These are phyloP conservation scores for Vaccinium darrowii DNA, from an alignment of 148 eudicot genomes.

Conservation along the genomic window DNA sequence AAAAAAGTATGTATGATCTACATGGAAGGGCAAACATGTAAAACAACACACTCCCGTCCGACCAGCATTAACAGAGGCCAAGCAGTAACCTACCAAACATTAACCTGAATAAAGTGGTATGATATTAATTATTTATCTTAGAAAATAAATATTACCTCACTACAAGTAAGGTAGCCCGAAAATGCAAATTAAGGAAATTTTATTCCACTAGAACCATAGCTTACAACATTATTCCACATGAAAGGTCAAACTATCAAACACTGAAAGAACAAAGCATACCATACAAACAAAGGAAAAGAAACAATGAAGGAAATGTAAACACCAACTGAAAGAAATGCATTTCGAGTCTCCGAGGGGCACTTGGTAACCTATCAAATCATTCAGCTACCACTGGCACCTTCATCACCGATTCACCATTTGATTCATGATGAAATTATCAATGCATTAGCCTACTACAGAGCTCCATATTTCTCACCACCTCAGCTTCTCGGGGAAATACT, in stretches of 20 bases:
- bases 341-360: neutral
- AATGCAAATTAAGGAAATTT: neutral
- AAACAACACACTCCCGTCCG: no score
- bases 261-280: neutral
- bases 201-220: neutral
- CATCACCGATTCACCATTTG: neutral
- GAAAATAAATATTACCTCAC: no score
- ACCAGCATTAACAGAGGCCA: no score
- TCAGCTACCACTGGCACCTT: neutral
- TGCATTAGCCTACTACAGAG: no score
- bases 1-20: no score
- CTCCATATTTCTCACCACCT: conserved; percentile 35
- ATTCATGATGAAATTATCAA: neutral
- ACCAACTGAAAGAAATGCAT: neutral
- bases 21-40: no score
- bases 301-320: neutral
- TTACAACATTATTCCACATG: neutral
- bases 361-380: neutral
- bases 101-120: no score
- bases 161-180: neutral
- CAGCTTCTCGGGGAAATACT: conserved; percentile 48
- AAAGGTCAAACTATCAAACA: neutral
- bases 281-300: neutral
- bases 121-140: no score
- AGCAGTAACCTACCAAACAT: no score